Conservation (phyloP, 306 rosid genomes). For the Quercus berberidifolia region DNA sequence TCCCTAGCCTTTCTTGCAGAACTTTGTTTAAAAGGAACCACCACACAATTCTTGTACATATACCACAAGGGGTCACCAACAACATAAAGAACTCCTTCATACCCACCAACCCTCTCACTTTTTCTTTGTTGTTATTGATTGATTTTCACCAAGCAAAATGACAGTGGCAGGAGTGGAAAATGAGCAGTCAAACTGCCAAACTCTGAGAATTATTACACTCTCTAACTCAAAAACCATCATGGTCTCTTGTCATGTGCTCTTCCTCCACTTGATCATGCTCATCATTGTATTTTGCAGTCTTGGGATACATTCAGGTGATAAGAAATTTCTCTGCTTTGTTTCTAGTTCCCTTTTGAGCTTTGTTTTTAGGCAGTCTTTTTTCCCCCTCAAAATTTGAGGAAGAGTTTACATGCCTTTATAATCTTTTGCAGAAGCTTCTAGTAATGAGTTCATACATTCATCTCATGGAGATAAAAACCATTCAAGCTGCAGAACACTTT, state of each 20-base stretch:
- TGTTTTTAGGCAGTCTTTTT: not conserved
- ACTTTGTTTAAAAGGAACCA: not conserved
- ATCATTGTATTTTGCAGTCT: conserved; percentile 24
- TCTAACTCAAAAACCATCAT: conserved; percentile 23
- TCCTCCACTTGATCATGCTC: conserved; percentile 31
- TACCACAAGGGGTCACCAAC: not conserved
- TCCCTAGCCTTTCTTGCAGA: not conserved
- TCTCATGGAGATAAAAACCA: conserved; percentile 27
- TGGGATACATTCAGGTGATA: conserved; percentile 41
- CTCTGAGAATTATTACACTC: not conserved
- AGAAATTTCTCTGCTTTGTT: not conserved
- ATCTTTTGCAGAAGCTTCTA: conserved; percentile 24
- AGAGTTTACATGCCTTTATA: not conserved
- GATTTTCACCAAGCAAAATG: conserved; percentile 8
- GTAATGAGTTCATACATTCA: conserved; percentile 6
- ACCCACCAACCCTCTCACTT: not conserved
- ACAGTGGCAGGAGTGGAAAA: not conserved
- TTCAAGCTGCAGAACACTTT: conserved; percentile 29
- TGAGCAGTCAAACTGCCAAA: not conserved
- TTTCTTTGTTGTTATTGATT: not conserved
- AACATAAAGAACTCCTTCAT: not conserved
- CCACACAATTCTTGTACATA: not conserved
- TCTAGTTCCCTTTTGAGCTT: not conserved
- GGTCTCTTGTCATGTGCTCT: conserved; percentile 30
- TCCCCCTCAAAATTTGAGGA: not conserved